phyloP scores from a whole-genome alignment of 2,329 filamentous ascomycete species.

The Dendryphion nanum region DNA sequence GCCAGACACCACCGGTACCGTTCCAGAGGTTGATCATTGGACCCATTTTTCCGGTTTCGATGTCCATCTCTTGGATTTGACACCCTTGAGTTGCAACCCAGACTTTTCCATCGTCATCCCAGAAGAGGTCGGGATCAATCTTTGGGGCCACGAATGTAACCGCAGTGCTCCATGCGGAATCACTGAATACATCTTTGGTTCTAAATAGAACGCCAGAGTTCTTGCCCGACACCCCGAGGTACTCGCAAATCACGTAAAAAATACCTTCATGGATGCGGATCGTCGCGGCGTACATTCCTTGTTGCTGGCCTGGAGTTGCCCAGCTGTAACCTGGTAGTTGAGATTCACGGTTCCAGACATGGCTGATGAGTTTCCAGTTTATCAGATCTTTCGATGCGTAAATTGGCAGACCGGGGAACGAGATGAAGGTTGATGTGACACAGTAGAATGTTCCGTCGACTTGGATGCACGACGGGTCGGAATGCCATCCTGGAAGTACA shows the following conservation, averaged over 20 bases:
- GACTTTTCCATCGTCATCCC: neutral
- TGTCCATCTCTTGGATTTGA: slow-evolving; percentile 51
- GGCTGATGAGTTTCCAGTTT: slow-evolving; percentile 19
- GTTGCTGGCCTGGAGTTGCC: neutral
- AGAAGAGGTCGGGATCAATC: neutral
- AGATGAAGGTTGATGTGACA: slow-evolving; percentile 52
- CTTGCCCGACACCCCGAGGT: no score
- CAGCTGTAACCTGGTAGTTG: neutral
- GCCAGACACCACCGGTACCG: slow-evolving; percentile 20
- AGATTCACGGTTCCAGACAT: neutral
- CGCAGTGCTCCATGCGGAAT: neutral
- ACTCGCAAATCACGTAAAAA: neutral
- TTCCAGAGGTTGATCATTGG: slow-evolving; percentile 20
- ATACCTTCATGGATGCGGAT: neutral
- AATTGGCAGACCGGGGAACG: slow-evolving; percentile 53
- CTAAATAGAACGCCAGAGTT: neutral
- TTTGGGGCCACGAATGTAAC: neutral
- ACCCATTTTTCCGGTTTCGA: slow-evolving; percentile 25
- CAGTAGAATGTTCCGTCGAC: slow-evolving; percentile 50
- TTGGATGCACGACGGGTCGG: slow-evolving; percentile 47
- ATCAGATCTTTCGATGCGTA: slow-evolving; percentile 51
- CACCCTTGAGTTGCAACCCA: slow-evolving; percentile 52
- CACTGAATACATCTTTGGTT: neutral
- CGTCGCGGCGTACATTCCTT: neutral
- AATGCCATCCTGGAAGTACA: slow-evolving; percentile 50